phyloP scores from a whole-genome alignment of 2,329 filamentous ascomycete species.

The Colletotrichum sp. region DNA sequence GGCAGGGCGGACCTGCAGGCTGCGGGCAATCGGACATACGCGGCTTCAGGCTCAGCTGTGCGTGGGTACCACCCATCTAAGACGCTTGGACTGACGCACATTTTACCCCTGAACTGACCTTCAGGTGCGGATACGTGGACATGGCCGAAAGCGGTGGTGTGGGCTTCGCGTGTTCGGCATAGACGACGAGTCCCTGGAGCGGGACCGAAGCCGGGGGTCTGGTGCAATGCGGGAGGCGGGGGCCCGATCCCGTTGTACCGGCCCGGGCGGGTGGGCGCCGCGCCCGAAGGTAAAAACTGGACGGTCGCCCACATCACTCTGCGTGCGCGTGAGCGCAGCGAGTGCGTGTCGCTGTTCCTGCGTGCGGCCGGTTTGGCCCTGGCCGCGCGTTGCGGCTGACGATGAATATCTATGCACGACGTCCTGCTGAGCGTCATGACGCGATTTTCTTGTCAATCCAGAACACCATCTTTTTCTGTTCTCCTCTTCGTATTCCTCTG shows the following conservation, averaged over 20 bases:
- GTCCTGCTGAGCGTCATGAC: background rate
- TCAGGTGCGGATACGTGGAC: background rate
- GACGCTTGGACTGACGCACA: background rate
- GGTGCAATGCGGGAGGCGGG: background rate
- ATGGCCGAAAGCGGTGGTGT: background rate
- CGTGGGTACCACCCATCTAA: background rate
- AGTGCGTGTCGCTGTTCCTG: background rate
- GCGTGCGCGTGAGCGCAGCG: background rate
- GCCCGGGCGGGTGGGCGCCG: background rate
- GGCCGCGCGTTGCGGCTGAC: background rate
- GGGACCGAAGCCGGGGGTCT: background rate
- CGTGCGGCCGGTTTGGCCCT: background rate
- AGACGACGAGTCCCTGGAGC: background rate
- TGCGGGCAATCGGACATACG: background rate
- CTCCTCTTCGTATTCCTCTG: background rate
- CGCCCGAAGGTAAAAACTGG: background rate
- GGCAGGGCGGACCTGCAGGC: background rate
- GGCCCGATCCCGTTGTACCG: background rate
- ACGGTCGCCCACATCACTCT: background rate
- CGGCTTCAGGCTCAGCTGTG: background rate
- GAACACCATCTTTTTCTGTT: background rate
- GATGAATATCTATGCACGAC: background rate
- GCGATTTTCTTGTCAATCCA: background rate
- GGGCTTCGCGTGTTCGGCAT: background rate
- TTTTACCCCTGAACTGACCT: background rate